Conservation (phyloP, 2,329 filamentous ascomycete genomes). For the Aspergillus tanneri region DNA sequence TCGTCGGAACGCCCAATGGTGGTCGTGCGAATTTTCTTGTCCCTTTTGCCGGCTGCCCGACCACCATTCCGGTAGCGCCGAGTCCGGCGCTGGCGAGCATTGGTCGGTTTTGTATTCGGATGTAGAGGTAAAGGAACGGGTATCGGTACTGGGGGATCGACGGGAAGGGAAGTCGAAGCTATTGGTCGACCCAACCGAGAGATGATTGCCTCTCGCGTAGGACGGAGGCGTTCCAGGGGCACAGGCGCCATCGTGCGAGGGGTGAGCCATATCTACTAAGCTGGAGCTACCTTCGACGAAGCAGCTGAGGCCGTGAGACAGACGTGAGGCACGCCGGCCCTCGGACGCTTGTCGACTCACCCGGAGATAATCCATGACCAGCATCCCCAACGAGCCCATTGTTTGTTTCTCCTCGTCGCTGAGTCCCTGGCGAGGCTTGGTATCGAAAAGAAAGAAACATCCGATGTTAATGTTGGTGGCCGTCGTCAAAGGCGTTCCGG, state of each 20-base stretch:
- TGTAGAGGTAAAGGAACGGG: slow-evolving; percentile 26
- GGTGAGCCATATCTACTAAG: slow-evolving; percentile 32
- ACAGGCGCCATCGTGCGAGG: slow-evolving; percentile 24
- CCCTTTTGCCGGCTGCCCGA: slow-evolving; percentile 28
- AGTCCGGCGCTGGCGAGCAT: slow-evolving; percentile 27
- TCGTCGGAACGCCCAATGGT: slow-evolving; percentile 47
- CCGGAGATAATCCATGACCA: slow-evolving; percentile 62
- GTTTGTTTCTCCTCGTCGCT: slow-evolving; percentile 44
- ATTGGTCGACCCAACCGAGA: slow-evolving; percentile 26
- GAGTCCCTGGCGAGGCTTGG: slow-evolving; percentile 53
- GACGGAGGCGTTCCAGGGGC: slow-evolving; percentile 23
- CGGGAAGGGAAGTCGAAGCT: slow-evolving; percentile 22
- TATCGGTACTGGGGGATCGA: slow-evolving; percentile 31
- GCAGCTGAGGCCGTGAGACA: slow-evolving; percentile 55
- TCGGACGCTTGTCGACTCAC: slow-evolving; percentile 52
- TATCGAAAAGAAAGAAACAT: slow-evolving; percentile 60
- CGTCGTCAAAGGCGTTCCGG: slow-evolving; percentile 61
- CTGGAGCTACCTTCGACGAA: slow-evolving; percentile 55
- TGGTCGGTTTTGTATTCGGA: slow-evolving; percentile 31
- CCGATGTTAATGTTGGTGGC: slow-evolving; percentile 60
- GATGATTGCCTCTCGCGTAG: slow-evolving; percentile 23
- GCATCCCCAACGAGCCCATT: slow-evolving; percentile 56
- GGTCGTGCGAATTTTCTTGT: slow-evolving; percentile 37
- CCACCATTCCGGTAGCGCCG: slow-evolving; percentile 35
- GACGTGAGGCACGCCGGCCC: slow-evolving; percentile 54